Base-by-base conservation (phyloP, 2,329 filamentous ascomycete species). In the Aschersonia sp. region DNA sequence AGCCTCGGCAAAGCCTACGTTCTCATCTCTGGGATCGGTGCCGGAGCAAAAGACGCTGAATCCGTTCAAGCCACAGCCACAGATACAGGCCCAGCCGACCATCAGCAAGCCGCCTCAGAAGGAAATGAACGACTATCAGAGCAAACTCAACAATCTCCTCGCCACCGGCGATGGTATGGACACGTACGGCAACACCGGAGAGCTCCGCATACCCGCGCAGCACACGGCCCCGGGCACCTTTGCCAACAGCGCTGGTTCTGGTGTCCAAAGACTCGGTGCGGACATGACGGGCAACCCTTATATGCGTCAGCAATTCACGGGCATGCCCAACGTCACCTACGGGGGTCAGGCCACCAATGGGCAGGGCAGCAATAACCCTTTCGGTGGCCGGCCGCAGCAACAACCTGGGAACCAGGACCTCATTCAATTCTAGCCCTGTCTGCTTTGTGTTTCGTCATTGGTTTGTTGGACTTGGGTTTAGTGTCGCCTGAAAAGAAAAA, bases 211-310 rank as follows among this genome's bases (percentile, higher is more conserved):
- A 53, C 92, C 92, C 1, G 82, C 92, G 2, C 92, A 98, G 62
- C 92, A 98, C 64, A 98, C 92, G 0, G 88, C 92, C 1, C 92
- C 92, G 0, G 92, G 90, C 30, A 94, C 86, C 0, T 98, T 97
- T 63, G 83, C 98, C 68, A 98, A 98, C 68, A 94, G 87, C 51
- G 88, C 92, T 6, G 92, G 92, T 45, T 73, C 83, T 39, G 86
- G 87, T n/a, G 68, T 86, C 49, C 79, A 79, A 56, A 76, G 78
- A 49, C 66, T 96, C 42, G 85, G 71, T 51, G 62, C 72, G 47
- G 71, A 88, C 22, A 87, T 86, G 1, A 87, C 82, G 2, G 84
- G 83, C 33, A 97, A 97, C 60, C 92, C 92, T 0, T 98, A 97
- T 69, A 69, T 94, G 56, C 78, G 81, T 51, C 79, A 81, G 51